Evolutionary conservation across 257 asterid genomes (phyloP).

Genomic region (Leptodermis oblonga): DNA sequence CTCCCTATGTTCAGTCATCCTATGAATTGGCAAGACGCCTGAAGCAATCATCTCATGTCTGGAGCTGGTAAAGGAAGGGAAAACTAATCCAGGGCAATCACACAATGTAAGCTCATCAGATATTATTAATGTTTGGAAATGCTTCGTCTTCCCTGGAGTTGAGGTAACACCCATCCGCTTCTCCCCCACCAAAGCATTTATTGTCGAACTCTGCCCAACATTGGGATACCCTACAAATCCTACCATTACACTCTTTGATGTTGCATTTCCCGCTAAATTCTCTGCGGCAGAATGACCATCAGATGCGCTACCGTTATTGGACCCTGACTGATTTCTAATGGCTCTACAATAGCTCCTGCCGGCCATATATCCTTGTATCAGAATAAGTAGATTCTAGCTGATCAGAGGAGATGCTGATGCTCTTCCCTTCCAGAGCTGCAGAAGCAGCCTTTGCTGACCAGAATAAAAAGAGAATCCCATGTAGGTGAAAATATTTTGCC

Average conservation of each 20-base stretch:
- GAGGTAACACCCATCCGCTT: constrained; percentile 91
- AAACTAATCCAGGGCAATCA: constrained; percentile 95
- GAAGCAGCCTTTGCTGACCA: constrained; percentile 99
- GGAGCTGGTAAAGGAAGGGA: constrained; percentile 93
- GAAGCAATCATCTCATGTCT: constrained; percentile 94
- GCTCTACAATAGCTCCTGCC: constrained; percentile 78
- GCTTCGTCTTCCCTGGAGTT: constrained; percentile 96
- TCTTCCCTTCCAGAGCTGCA: constrained; percentile 64
- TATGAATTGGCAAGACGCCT: constrained; percentile 89
- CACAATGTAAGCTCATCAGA: constrained; percentile 84
- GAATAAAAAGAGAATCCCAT: constrained; percentile 77
- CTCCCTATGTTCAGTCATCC: constrained; percentile 81
- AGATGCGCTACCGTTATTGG: constrained; percentile 19
- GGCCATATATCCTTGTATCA: constrained; percentile 60
- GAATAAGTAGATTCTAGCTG: constrained; percentile 36
- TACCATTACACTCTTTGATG: constrained; percentile 50
- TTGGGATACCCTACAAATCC: constrained; percentile 98
- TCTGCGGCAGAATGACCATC: constrained; percentile 27
- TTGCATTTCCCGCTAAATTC: constrained; percentile 13
- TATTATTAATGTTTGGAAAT: constrained; percentile 82
- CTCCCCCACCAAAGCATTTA: constrained; percentile 91
- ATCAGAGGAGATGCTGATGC: constrained; percentile 20
- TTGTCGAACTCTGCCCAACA: constrained; percentile 94
- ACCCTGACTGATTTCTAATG: constrained; percentile 35
- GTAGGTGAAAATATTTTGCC: constrained; percentile 67